These are phyloP conservation scores for Stevia rebaudiana DNA, from an alignment of 140 eudicot species.

Conservation along the genomic window DNA sequence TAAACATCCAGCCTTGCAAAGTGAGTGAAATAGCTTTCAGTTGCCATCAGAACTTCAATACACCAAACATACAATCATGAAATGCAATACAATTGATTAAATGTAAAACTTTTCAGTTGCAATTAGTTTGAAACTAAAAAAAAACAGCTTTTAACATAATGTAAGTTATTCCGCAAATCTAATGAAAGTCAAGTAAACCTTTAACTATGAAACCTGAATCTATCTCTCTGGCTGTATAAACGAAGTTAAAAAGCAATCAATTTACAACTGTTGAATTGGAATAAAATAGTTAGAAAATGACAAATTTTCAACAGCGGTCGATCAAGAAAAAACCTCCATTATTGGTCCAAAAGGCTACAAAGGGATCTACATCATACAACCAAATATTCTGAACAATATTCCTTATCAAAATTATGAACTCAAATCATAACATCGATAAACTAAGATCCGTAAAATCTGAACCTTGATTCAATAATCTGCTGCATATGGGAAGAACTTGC, in stretches of 20 bases:
- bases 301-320: not conserved
- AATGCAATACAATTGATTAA: not conserved
- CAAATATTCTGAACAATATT: not conserved
- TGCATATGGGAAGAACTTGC: conserved; percentile 90
- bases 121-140: not conserved
- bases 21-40: not conserved
- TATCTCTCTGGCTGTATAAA: not conserved
- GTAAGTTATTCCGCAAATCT: conserved; percentile 1
- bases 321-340: conserved; percentile 18
- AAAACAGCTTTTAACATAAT: not conserved
- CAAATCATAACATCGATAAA: not conserved
- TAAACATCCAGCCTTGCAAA: not conserved
- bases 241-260: not conserved
- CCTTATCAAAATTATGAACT: not conserved
- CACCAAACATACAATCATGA: not conserved
- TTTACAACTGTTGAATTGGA: not conserved
- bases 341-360: conserved; percentile 24
- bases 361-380: conserved; percentile 27
- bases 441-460: conserved; percentile 18
- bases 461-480: conserved; percentile 62
- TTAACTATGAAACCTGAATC: not conserved
- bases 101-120: not conserved
- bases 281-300: conserved; percentile 11
- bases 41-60: not conserved
- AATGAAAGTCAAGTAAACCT: not conserved